Conservation (phyloP, 1,284 basidiomycete species). For the Leccinum pachyderme region DNA sequence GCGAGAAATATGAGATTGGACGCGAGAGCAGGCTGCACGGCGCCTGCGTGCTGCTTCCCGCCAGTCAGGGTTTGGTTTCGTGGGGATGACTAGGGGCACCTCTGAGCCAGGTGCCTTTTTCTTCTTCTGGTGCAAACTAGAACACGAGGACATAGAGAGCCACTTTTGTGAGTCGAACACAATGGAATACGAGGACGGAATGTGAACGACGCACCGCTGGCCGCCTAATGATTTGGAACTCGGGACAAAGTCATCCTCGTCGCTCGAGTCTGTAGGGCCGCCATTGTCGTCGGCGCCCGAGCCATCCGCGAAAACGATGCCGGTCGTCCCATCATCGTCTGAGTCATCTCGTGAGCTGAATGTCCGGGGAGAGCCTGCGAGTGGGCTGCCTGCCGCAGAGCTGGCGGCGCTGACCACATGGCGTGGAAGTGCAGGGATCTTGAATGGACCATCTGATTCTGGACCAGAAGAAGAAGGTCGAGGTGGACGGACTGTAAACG, state of each 20-base stretch:
- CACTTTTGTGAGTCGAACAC: constrained; percentile 27
- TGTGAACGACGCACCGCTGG: constrained; percentile 66
- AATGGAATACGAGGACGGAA: neutral
- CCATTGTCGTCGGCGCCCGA: constrained; percentile 23
- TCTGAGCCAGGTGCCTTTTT: constrained; percentile 40
- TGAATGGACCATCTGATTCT: constrained; percentile 59
- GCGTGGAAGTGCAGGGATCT: constrained; percentile 55
- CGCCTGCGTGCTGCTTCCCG: constrained; percentile 66
- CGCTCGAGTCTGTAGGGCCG: constrained; percentile 51
- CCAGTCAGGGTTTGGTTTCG: constrained; percentile 87
- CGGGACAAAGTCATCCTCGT: constrained; percentile 62
- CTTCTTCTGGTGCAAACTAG: constrained; percentile 44
- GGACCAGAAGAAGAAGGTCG: constrained; percentile 51
- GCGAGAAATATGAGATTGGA: constrained; percentile 10
- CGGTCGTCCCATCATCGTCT: constrained; percentile 27
- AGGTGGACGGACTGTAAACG: constrained; percentile 65
- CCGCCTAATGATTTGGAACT: constrained; percentile 69
- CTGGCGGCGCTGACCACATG: constrained; percentile 37
- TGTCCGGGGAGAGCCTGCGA: constrained; percentile 46
- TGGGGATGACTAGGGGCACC: constrained; percentile 78
- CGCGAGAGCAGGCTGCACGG: constrained; percentile 26
- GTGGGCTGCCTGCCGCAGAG: constrained; percentile 55
- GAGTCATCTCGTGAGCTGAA: constrained; percentile 39
- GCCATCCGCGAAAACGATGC: constrained; percentile 25
- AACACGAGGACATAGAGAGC: neutral